Base-by-base conservation (phyloP, 2,329 filamentous ascomycete genomes). In the Onygenales sp. region DNA sequence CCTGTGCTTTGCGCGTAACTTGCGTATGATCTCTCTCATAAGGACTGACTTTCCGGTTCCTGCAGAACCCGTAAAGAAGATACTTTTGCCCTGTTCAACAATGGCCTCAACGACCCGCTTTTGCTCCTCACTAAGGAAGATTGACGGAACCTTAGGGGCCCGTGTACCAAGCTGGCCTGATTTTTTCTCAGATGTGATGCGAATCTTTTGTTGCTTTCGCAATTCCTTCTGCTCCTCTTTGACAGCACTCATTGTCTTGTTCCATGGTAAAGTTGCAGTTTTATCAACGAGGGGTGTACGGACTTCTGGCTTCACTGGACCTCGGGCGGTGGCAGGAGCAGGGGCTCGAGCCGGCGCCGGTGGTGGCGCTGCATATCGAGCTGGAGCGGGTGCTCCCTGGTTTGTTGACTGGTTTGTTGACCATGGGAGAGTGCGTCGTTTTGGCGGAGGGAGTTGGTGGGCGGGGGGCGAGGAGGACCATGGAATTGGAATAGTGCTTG, bases 1-100 rank as follows among this genome's bases (percentile, higher is more conserved):
- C 2, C 72, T 74, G 68, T 86, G 86, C 65, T 94, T 96, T 58
- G 81, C 82, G 56, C 86, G 87, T 50, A 98, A 67, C 3, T 87
- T 83, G 5, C 80, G 74, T 61, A 98, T 97, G 56, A 97, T 95
- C 59, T 94, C 84, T 58, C 91, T 82, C 79, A 98, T 89, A 54
- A 98, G 73, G 3, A 98, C 92, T 1, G 93, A 98, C 75, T 98
- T 98, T 69, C 93, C 93, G 4, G 93, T 96, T 77, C 83, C 90
- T 54, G 93, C 93, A 55, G 93, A 95, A 61, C 93, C 93, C 1
- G 93, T 98, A 69, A 98, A 98, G 75, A 98, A 98, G 2, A 96
- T 91, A 62, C 92, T 97, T 68, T 90, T 86, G 55, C 81, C 81
- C 58, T 87, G 75, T 21, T 93, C 81, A 7, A 89, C 80, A 8